Evolutionary conservation across 495 filamentous ascomycete species (phyloP).

Genomic region (Aspergillus incahuasiensis): DNA sequence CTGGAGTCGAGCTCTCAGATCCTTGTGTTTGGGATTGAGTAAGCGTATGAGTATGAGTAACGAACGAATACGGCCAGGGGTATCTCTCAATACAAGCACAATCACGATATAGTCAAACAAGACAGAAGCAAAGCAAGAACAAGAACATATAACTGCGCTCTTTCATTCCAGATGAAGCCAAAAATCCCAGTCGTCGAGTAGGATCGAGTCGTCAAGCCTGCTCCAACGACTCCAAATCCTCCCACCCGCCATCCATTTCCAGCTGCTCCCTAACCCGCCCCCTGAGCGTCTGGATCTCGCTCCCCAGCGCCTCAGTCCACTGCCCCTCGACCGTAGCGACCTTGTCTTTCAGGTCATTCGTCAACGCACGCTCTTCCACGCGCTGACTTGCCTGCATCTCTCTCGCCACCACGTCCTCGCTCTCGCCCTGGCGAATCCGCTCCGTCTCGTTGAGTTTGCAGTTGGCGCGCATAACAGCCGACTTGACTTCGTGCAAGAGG

Average conservation of each 20-base stretch:
- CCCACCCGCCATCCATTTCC: constrained; percentile 67
- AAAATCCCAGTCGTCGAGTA: too few species aligned
- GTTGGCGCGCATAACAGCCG: constrained; percentile 61
- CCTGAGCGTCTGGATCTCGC: constrained; percentile 50
- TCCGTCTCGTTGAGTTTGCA: constrained; percentile 53
- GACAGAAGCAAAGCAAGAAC: constrained; percentile 12
- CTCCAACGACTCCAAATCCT: constrained; percentile 53
- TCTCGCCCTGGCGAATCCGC: constrained; percentile 52
- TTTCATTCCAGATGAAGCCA: too few species aligned
- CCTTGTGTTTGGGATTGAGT: too few species aligned
- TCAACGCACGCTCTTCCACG: constrained; percentile 64
- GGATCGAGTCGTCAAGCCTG: constrained; percentile 24
- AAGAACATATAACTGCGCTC: neutral
- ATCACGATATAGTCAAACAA: constrained; percentile 4
- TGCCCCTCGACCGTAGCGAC: constrained; percentile 85
- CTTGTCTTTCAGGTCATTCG: constrained; percentile 87
- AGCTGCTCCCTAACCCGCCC: constrained; percentile 61
- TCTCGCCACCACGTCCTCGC: constrained; percentile 41
- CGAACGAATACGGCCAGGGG: constrained; percentile 19
- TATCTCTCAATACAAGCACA: constrained; percentile 14
- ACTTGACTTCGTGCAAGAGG: constrained; percentile 86
- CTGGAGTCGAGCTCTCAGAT: neutral
- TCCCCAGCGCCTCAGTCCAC: constrained; percentile 68
- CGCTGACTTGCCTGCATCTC: constrained; percentile 57
- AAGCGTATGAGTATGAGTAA: constrained; percentile 4